phyloP scores from a whole-genome alignment of 768 basidiomycete species.

The Rhodotorula sphaerocarpa region DNA sequence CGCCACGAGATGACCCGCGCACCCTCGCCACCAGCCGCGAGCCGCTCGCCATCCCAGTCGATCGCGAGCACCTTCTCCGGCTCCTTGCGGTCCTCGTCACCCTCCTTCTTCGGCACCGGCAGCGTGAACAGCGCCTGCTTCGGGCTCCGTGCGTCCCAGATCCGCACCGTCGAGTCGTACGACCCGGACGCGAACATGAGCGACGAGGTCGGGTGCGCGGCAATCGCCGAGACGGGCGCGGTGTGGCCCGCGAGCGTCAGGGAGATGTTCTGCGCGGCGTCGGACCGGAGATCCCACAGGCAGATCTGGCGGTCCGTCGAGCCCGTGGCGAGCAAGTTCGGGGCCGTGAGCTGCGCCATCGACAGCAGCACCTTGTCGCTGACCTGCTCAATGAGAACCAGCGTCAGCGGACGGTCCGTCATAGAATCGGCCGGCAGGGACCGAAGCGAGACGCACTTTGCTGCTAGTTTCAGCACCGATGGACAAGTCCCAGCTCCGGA shows the following conservation, averaged over 20 bases:
- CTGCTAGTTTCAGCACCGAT: conserved; percentile 48
- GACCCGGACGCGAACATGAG: conserved; percentile 45
- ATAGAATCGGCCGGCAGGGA: too few relatives aligned
- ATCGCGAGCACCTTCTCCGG: conserved; percentile 45
- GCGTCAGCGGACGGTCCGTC: neutral
- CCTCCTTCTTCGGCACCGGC: conserved; percentile 39
- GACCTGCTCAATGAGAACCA: neutral
- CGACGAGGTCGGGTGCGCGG: conserved; percentile 44
- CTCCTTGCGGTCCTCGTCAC: conserved; percentile 42
- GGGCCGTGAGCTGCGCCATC: conserved; percentile 43
- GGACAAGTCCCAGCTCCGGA: conserved; percentile 79
- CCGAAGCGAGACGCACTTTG: conserved; percentile 45
- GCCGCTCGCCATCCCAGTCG: conserved; percentile 47
- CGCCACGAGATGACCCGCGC: conserved; percentile 40
- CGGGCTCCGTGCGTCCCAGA: conserved; percentile 48
- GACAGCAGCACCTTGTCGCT: conserved; percentile 45
- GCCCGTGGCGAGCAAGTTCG: conserved; percentile 43
- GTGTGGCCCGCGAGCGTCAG: conserved; percentile 43
- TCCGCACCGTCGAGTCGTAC: conserved; percentile 44
- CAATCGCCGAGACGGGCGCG: conserved; percentile 44
- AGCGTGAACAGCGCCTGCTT: conserved; percentile 46
- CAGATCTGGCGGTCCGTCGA: conserved; percentile 47
- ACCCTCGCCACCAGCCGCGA: conserved; percentile 48
- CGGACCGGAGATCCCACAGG: conserved; percentile 44
- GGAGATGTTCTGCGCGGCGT: conserved; percentile 45